Conservation (phyloP, 2,329 filamentous ascomycete species). For the Beauveria bassiana region DNA sequence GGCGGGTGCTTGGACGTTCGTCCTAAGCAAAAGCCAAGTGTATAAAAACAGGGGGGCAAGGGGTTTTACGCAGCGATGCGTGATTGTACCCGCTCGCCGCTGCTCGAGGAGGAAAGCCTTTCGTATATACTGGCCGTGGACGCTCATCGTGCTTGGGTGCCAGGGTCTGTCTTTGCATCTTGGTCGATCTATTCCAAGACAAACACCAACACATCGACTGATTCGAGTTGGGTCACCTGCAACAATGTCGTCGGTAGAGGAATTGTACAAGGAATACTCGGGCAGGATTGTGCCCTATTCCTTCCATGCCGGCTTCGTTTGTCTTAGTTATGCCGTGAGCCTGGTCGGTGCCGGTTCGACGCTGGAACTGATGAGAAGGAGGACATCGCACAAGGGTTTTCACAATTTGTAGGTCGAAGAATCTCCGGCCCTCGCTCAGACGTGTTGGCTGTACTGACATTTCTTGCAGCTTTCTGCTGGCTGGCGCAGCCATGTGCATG, state of each 20-base stretch:
- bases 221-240: background rate
- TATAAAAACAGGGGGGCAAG: background rate
- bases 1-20: slow-evolving; percentile 4
- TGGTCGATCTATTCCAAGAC: background rate
- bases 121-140: slow-evolving; percentile 1
- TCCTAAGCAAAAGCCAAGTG: background rate
- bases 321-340: slow-evolving; percentile 69
- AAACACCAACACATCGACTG: background rate
- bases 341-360: slow-evolving; percentile 71
- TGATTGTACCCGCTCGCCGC: background rate
- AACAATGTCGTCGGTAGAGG: slow-evolving; percentile 11
- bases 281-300: slow-evolving; percentile 39
- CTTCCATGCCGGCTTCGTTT: slow-evolving; percentile 55
- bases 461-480: slow-evolving; percentile 47
- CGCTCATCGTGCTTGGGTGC: background rate
- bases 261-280: slow-evolving; percentile 33
- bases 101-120: background rate
- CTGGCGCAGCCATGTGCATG: slow-evolving; percentile 61
- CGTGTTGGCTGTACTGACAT: background rate
- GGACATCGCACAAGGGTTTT: slow-evolving; percentile 59
- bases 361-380: slow-evolving; percentile 70
- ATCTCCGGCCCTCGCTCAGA: background rate
- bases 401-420: slow-evolving; percentile 56
- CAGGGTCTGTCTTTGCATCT: background rate
- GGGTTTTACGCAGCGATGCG: background rate